Evolutionary conservation across 768 basidiomycete genomes (phyloP).

Genomic region (Mycena filopes): DNA sequence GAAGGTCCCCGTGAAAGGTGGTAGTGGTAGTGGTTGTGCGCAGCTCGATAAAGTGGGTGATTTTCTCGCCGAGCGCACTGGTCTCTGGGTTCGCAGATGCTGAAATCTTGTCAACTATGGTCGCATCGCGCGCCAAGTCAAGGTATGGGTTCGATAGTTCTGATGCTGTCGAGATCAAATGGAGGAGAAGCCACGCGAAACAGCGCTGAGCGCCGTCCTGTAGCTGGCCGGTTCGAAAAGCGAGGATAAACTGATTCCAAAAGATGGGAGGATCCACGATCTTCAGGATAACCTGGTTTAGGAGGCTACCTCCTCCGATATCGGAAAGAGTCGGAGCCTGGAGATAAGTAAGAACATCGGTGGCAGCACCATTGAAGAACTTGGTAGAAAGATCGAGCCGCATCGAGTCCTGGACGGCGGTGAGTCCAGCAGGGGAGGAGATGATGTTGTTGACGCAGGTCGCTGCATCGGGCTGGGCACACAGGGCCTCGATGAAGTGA

Average conservation of each 20-base stretch:
- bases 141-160: not conserved
- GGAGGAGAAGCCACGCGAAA: not conserved
- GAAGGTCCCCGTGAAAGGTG: no score
- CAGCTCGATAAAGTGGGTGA: not conserved
- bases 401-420: not conserved
- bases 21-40: not conserved
- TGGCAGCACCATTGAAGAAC: not conserved
- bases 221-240: not conserved
- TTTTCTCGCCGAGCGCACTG: not conserved
- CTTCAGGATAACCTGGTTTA: not conserved
- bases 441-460: not conserved
- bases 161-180: not conserved
- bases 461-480: not conserved
- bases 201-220: not conserved
- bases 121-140: not conserved
- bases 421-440: not conserved
- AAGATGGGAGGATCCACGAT: not conserved
- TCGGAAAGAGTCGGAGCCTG: not conserved
- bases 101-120: no score
- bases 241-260: not conserved
- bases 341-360: not conserved
- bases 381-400: not conserved
- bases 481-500: slow-evolving; percentile 13
- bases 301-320: not conserved
- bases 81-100: not conserved